A percentile compares a stretch with the other conserved stretches of the same genome.
These are phyloP conservation scores for Alternaria panax DNA, from an alignment of 2,329 filamentous ascomycete species.

Conservation along the genomic window DNA sequence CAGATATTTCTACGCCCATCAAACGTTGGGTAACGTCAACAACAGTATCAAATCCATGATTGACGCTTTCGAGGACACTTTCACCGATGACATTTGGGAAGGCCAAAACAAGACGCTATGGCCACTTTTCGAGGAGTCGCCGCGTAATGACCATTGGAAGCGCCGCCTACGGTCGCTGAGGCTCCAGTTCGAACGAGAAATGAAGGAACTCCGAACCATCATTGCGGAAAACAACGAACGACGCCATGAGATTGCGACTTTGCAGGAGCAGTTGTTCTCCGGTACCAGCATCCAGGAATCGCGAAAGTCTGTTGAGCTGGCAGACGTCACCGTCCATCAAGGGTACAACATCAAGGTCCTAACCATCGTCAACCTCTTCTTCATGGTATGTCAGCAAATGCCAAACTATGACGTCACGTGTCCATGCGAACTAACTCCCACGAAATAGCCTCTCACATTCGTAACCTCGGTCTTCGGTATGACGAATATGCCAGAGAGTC, in stretches of 20 bases:
- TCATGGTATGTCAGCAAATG: conserved; percentile 49
- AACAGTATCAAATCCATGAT: conserved; percentile 67
- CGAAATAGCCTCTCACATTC: conserved; percentile 61
- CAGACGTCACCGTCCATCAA: conserved; percentile 62
- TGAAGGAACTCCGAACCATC: conserved; percentile 58
- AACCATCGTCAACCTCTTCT: conserved; percentile 68
- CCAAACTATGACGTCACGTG: neutral
- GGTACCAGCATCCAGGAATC: conserved; percentile 70
- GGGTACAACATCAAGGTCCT: conserved; percentile 67
- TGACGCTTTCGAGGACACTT: conserved; percentile 64
- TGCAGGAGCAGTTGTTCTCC: conserved; percentile 69
- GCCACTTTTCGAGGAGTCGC: conserved; percentile 60
- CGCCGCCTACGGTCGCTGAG: conserved; percentile 58
- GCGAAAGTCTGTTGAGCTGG: conserved; percentile 65
- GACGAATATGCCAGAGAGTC: conserved; percentile 54
- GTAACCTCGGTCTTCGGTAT: conserved; percentile 67
- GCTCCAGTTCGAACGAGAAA: conserved; percentile 60
- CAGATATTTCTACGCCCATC: conserved; percentile 69
- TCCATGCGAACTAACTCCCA: neutral
- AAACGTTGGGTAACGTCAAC: conserved; percentile 67
- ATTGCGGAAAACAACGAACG: conserved; percentile 62
- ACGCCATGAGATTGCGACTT: conserved; percentile 62
- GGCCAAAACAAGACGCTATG: conserved; percentile 63
- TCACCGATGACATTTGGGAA: conserved; percentile 66
- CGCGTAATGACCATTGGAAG: conserved; percentile 58